These are phyloP conservation scores for Grosmannia serpens DNA, from an alignment of 2,329 filamentous ascomycete species.

Conservation along the genomic window DNA sequence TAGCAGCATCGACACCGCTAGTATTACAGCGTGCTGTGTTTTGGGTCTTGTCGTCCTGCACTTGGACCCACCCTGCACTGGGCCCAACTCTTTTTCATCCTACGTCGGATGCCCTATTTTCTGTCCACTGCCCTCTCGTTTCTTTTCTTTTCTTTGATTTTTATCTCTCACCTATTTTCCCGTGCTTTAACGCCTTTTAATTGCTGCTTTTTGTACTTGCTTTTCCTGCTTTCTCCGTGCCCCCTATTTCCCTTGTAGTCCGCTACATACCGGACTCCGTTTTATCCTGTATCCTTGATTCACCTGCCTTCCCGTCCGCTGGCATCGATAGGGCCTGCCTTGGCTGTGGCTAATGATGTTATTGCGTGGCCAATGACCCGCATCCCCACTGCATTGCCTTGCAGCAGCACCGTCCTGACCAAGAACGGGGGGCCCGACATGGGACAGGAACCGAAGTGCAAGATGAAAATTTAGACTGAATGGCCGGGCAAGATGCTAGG, in stretches of 20 bases:
- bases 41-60: not conserved
- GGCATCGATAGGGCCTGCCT: not conserved
- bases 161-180: too few species aligned
- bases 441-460: not conserved
- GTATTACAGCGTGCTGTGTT: not conserved
- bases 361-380: not conserved
- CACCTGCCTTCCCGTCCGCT: not conserved
- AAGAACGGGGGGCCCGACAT: not conserved
- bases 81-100: not conserved
- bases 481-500: not conserved
- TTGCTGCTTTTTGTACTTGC: not conserved
- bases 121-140: not conserved
- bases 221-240: not conserved
- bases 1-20: constrained; percentile 2
- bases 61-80: not conserved
- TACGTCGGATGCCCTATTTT: too few species aligned
- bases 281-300: too few species aligned
- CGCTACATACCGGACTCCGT: too few species aligned
- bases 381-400: not conserved
- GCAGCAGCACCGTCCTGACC: not conserved
- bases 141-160: not conserved
- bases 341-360: not conserved
- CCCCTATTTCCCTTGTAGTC: too few species aligned
- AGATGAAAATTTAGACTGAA: not conserved
- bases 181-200: too few species aligned